Base-by-base conservation (phyloP, 768 basidiomycete genomes). In the Mycena epipterygia region DNA sequence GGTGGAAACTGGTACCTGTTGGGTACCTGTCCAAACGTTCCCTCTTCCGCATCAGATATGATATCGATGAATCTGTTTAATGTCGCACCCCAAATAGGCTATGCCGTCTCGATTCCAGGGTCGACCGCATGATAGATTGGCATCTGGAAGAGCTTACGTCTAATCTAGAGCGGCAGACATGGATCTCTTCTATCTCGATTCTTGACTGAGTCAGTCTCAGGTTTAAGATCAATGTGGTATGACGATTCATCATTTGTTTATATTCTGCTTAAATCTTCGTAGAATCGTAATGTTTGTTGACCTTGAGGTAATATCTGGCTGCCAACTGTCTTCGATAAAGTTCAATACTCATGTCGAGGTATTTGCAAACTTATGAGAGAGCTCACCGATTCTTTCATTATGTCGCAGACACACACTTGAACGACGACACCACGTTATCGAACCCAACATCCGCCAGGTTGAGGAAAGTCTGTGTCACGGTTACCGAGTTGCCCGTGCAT, bases 351-450 rank as follows among this genome's bases (percentile, higher is more conserved):
- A 56, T 56, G 37, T 56, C 55, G 39, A 56, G 55, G 55, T 39
- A n/a, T 37, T 21, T 35, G 12, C 37, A 39, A 56, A 53, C 52
- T 53, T 32, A 23, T 41, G 32, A 56, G 23, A 56, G n/a, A 56
- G 21, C 52, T 35, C 37, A 56, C 55, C 23, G 35, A 56, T 27
- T 56, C 25, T 37, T 56, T 56, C 21, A 56, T 37, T 23, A 37
- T 53, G 30, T n/a, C 23, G 55, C 23, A 56, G 11, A 48, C 44
- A 33, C 51, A 41, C 62, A 64, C 3, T n/a, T 27, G 30, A 62
- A 35, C 19, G 62, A 64, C 27, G 62, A 64, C 49, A 23, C 62
- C 51, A 41, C 39, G 29, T 64, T 64, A 39, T 64, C 62, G 29
- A 52, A 53, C 23, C 62, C 62, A 42, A 64, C 39, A 52, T 52